phyloP scores from a whole-genome alignment of 169 alveolate species.

The Eimeria acervulina region DNA sequence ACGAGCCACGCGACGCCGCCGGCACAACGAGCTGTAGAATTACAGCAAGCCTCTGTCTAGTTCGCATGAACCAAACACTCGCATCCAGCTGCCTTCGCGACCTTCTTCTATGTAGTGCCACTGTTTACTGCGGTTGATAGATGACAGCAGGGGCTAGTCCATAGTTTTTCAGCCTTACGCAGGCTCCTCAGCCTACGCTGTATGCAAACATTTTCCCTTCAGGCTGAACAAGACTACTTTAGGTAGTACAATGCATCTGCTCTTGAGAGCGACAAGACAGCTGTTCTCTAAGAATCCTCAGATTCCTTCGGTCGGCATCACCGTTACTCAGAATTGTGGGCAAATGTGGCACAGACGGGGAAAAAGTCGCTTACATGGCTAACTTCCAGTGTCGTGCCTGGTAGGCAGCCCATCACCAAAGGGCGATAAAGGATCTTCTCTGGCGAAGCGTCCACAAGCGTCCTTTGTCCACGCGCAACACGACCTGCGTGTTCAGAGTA shows the following conservation, averaged over 20 bases:
- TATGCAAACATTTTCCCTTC: background rate
- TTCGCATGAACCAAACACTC: background rate
- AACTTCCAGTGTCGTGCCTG: slow-evolving; percentile 62
- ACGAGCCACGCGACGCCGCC: too few species aligned
- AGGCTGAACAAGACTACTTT: background rate
- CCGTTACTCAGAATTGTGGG: slow-evolving; percentile 57
- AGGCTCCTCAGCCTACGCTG: background rate
- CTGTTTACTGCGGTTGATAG: background rate
- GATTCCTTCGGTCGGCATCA: background rate
- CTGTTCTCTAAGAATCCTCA: background rate
- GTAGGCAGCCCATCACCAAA: slow-evolving; percentile 70
- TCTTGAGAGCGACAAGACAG: background rate
- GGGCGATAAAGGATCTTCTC: slow-evolving; percentile 72
- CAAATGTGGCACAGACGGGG: slow-evolving; percentile 83
- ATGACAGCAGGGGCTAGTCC: background rate
- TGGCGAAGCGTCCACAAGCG: slow-evolving; percentile 75
- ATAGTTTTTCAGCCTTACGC: background rate
- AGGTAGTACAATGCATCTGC: background rate
- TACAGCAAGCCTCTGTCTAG: background rate
- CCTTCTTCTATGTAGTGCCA: background rate
- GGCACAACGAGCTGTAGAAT: background rate
- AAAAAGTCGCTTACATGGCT: slow-evolving; percentile 83
- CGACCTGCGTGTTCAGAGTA: slow-evolving; percentile 82
- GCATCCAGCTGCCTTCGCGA: background rate
- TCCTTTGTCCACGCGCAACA: slow-evolving; percentile 80